Evolutionary conservation across 306 rosid genomes (phyloP).

Genomic region (Geum urbanum): DNA sequence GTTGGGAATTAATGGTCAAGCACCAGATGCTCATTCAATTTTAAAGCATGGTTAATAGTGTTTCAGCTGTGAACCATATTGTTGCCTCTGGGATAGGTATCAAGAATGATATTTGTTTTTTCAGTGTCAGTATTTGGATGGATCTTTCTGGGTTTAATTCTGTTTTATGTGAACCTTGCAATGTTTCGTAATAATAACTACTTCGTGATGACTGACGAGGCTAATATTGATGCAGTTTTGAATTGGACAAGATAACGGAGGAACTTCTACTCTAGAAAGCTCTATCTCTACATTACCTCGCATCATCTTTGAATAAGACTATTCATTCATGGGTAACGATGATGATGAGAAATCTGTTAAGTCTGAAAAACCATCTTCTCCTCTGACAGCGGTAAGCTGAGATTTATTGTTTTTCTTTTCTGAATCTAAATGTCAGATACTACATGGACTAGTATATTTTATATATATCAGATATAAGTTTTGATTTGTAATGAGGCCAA

Average conservation of each 20-base stretch:
- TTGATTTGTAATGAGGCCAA: slow-evolving; percentile 12
- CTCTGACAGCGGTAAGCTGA: slow-evolving; percentile 51
- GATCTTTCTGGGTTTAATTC: background rate
- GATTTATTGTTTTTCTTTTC: background rate
- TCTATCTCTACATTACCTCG: slow-evolving; percentile 2
- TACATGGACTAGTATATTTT: background rate
- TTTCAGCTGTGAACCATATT: background rate
- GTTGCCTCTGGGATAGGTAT: too few relatives aligned
- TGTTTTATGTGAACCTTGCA: background rate
- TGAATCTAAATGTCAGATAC: background rate
- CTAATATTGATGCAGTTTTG: slow-evolving; percentile 17
- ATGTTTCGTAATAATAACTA: slow-evolving; percentile 8
- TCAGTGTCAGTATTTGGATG: background rate
- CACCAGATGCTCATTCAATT: background rate
- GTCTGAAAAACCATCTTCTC: slow-evolving; percentile 64
- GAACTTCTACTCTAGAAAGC: slow-evolving; percentile 22
- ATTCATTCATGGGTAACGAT: slow-evolving; percentile 61
- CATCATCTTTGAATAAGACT: background rate
- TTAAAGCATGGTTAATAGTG: background rate
- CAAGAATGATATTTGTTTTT: background rate
- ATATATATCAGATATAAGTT: slow-evolving; percentile 4
- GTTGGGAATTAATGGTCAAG: background rate
- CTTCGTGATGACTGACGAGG: slow-evolving; percentile 1
- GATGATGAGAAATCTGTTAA: slow-evolving; percentile 65
- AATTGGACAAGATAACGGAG: slow-evolving; percentile 21